These are phyloP conservation scores for Tilletia walkeri DNA, from an alignment of 1,284 basidiomycete species.

Conservation along the genomic window DNA sequence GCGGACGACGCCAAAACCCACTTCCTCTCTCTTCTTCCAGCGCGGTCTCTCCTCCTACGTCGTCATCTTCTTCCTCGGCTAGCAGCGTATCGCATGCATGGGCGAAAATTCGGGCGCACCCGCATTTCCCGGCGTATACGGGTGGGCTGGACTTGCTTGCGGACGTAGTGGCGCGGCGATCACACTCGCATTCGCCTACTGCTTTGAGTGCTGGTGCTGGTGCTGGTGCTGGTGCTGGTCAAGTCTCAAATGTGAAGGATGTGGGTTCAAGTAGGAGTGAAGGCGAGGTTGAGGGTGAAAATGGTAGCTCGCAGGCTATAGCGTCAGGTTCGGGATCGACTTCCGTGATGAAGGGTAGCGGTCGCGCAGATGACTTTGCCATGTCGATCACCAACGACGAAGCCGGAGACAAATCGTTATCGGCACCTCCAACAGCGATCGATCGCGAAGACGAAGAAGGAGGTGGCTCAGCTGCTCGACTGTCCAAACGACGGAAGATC, in stretches of 20 bases:
- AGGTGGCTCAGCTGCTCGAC: conserved; percentile 17
- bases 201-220: no score
- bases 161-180: conserved; percentile 40
- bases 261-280: no score
- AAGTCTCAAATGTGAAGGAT: no score
- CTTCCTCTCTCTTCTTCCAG: background rate
- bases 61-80: background rate
- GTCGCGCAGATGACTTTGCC: no score
- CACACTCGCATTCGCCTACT: background rate
- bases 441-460: conserved; percentile 19
- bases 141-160: conserved; percentile 52
- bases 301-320: no score
- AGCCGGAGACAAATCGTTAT: no score
- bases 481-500: conserved; percentile 36
- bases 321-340: no score
- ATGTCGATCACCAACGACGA: no score
- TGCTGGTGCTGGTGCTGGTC: no score
- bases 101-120: conserved; percentile 48
- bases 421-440: no score
- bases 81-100: conserved; percentile 45
- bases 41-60: background rate
- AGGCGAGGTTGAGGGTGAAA: no score
- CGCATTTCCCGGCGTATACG: conserved; percentile 41
- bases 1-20: background rate
- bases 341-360: no score